phyloP scores from a whole-genome alignment of 2,329 filamentous ascomycete genomes.

The Pseudocercospora cruenta region DNA sequence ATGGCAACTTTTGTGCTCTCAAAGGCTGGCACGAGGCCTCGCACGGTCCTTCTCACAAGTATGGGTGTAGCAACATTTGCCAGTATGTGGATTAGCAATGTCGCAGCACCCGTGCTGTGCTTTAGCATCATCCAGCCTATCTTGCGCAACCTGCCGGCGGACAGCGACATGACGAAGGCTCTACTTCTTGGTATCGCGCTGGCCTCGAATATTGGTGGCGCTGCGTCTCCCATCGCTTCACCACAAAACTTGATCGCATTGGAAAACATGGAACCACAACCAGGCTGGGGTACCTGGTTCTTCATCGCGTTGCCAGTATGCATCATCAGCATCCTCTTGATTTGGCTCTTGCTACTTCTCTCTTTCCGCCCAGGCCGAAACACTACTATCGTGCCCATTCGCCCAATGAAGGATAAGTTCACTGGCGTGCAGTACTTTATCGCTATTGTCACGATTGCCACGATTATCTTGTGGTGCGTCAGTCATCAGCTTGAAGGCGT shows the following conservation, averaged over 20 bases:
- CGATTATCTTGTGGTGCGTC: conserved; percentile 89
- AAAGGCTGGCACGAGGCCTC: conserved; percentile 89
- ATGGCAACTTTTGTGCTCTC: conserved; percentile 95
- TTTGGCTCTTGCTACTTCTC: conserved; percentile 83
- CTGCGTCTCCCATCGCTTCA: conserved; percentile 94
- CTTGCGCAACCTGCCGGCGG: conserved; percentile 85
- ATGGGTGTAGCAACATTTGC: conserved; percentile 99
- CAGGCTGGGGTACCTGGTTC: conserved; percentile 96
- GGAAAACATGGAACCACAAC: conserved; percentile 89
- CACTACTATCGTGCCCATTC: conserved; percentile 88
- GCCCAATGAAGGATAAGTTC: conserved; percentile 85
- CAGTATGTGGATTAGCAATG: conserved; percentile 99
- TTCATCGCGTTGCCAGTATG: conserved; percentile 94
- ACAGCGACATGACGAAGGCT: conserved; percentile 92
- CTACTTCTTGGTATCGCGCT: conserved; percentile 94
- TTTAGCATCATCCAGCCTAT: conserved; percentile 98
- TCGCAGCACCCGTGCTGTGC: conserved; percentile 93
- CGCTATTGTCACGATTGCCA: conserved; percentile 75
- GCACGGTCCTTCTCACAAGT: conserved; percentile 89
- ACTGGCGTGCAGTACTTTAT: conserved; percentile 93
- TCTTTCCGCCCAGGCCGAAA: conserved; percentile 84
- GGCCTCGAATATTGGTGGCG: conserved; percentile 92
- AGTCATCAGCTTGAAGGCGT: conserved; percentile 83
- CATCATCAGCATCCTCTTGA: conserved; percentile 81
- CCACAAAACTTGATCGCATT: conserved; percentile 97